These are phyloP conservation scores for Exserohilum turcica DNA, from an alignment of 2,329 filamentous ascomycete genomes.

Conservation along the genomic window DNA sequence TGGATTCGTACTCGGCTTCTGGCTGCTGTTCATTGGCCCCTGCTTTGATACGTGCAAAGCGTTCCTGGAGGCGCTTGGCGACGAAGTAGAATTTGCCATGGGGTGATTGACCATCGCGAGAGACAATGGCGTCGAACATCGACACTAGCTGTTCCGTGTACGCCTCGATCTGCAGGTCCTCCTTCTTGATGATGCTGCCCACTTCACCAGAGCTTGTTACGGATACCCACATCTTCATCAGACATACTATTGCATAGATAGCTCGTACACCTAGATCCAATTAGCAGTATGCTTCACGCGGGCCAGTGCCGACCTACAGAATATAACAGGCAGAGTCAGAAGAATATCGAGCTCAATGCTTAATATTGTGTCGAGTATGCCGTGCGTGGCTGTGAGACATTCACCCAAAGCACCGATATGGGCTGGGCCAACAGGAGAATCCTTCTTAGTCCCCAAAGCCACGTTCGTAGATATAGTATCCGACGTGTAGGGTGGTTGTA, in stretches of 20 bases:
- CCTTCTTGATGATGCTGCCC: constrained; percentile 55
- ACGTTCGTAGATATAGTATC: constrained; percentile 49
- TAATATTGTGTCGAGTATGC: constrained; percentile 56
- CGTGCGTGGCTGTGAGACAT: constrained; percentile 53
- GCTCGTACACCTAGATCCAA: constrained; percentile 54
- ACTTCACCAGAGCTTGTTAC: constrained; percentile 57
- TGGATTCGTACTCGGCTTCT: constrained; percentile 29
- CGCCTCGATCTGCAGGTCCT: constrained; percentile 54
- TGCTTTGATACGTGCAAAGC: constrained; percentile 52
- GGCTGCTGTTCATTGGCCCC: constrained; percentile 43
- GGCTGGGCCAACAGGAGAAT: constrained; percentile 50
- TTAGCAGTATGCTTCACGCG: constrained; percentile 21
- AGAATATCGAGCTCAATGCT: constrained; percentile 54
- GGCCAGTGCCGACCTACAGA: constrained; percentile 39
- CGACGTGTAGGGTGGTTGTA: constrained; percentile 52
- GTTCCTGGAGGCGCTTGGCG: constrained; percentile 52
- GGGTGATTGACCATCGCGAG: constrained; percentile 49
- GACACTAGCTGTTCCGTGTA: constrained; percentile 54
- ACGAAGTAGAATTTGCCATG: constrained; percentile 57
- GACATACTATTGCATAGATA: constrained; percentile 62
- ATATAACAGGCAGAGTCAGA: constrained; percentile 52
- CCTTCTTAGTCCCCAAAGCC: constrained; percentile 46
- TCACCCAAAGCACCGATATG: constrained; percentile 55
- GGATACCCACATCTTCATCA: constrained; percentile 66
- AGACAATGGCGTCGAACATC: constrained; percentile 53